Base-by-base conservation (phyloP, 2,329 filamentous ascomycete genomes). In the Mycosphaerella sp. region DNA sequence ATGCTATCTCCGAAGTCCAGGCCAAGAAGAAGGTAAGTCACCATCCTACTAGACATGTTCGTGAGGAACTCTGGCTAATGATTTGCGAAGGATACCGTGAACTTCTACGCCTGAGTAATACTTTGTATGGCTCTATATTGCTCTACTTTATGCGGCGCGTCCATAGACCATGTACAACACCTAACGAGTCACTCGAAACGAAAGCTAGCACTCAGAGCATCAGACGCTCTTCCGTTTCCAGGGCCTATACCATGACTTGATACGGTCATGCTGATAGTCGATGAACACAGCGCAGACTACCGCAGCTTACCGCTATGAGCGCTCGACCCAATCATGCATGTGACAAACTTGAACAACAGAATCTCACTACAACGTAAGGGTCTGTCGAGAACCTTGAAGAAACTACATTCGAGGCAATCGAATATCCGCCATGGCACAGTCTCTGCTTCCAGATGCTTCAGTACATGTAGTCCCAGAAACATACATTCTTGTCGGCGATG, bases 1-100 rank as follows among this genome's bases (percentile, higher is more conserved):
- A 98, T 78, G 93, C 93, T 57, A 97, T 98, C 72, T 82, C 90
- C 38, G 93, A 98, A 75, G 93, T 98, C 65, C 89, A 91, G 73
- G 85, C 86, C 59, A 84, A 95, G 85, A 95, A 95, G 86, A 95
- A 95, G 82, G 89, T 66, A 53, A 52, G 61, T 29, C 23, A 10
- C 14, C 21, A 10, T 40, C 14, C 10, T 12, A 7, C 3, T 31
- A 14, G 26, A 10, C 23, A 36, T 14, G 10, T 26, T 12, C 9
- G 34, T 11, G n/a, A 3, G 48, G 2, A 21, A 34, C 14, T 9
- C 4, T 10, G 53, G 48, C 57, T 64, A 49, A 63, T 41, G 26
- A 29, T 2, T 29, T n/a, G 4, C 40, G 6, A 41, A 66, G 66
- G 67, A 69, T 51, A 69, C 67, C 7, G 67, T 68, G 59, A 69